These are phyloP conservation scores for Ceratocystis lukuohia DNA, from an alignment of 2,329 filamentous ascomycete species.

Conservation along the genomic window DNA sequence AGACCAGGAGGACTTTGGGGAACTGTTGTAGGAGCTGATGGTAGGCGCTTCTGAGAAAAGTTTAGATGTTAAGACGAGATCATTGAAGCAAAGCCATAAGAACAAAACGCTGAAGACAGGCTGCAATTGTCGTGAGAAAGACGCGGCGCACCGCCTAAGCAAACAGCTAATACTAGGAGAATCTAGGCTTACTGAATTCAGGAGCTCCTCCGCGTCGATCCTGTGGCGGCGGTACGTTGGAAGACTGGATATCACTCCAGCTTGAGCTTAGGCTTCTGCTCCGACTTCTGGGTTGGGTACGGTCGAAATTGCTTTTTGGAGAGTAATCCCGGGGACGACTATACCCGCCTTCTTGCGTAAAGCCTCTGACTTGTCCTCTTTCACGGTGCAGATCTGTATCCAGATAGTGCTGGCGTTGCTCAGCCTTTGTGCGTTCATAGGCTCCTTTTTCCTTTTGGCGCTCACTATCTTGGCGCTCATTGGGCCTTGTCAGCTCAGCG, in stretches of 20 bases:
- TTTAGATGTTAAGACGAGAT: slow-evolving; percentile 12
- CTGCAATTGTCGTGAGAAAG: not conserved
- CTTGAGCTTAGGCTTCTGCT: slow-evolving; percentile 23
- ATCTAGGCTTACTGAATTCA: slow-evolving; percentile 14
- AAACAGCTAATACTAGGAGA: not conserved
- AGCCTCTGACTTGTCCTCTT: not conserved
- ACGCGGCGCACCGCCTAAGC: not conserved
- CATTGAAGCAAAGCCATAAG: not conserved
- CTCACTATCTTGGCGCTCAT: slow-evolving; percentile 1
- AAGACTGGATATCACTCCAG: not conserved
- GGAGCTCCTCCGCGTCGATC: not conserved
- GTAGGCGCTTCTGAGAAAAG: slow-evolving; percentile 11
- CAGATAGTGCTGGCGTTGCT: slow-evolving; percentile 16
- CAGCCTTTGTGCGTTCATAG: slow-evolving; percentile 18
- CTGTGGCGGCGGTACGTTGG: slow-evolving; percentile 10
- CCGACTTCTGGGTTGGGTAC: slow-evolving; percentile 19
- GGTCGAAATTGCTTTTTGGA: not conserved
- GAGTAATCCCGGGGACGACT: not conserved
- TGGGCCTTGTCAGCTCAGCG: slow-evolving; percentile 35
- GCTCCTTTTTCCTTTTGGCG: not conserved
- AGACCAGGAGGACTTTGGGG: not conserved
- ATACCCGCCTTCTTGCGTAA: not conserved
- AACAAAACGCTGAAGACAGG: not conserved
- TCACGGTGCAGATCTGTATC: slow-evolving; percentile 3
- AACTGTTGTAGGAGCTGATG: slow-evolving; percentile 6